phyloP scores from a whole-genome alignment of 23 red algal species.

The Gracilaria domingensis region DNA sequence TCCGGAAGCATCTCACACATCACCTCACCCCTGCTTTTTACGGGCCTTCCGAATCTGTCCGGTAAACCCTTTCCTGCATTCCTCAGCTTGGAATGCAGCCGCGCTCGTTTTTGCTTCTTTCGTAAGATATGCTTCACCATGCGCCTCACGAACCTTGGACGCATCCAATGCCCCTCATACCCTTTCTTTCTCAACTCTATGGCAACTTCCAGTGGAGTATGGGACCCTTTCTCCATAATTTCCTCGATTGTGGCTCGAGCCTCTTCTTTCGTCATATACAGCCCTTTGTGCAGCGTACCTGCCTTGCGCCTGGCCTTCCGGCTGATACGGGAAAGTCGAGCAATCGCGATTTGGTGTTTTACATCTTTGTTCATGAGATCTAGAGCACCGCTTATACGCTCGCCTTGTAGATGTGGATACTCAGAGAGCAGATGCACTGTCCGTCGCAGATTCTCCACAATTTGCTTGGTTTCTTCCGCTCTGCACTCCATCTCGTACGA shows the following conservation, averaged over 20 bases:
- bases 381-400: slow-evolving; percentile 3
- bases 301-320: not conserved
- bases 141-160: not conserved
- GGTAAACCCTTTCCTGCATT: slow-evolving; percentile 16
- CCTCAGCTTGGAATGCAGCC: not conserved
- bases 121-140: not conserved
- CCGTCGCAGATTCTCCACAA: slow-evolving; percentile 1
- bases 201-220: not conserved
- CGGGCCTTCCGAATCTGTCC: slow-evolving; percentile 1
- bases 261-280: slow-evolving; percentile 6
- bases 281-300: slow-evolving; percentile 9
- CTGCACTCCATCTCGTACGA: not conserved
- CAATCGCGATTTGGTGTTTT: slow-evolving; percentile 19
- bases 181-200: slow-evolving; percentile 15
- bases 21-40: slow-evolving; percentile 23
- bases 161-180: slow-evolving; percentile 11
- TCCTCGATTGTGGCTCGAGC: slow-evolving; percentile 5
- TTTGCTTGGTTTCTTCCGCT: not conserved
- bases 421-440: not conserved
- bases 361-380: slow-evolving; percentile 7
- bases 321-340: not conserved
- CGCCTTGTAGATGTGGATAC: not conserved
- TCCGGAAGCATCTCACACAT: slow-evolving; percentile 52
- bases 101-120: not conserved
- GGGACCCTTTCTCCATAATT: not conserved